phyloP scores from a whole-genome alignment of 345 rosid species.

The Bruguiera sexangula region DNA sequence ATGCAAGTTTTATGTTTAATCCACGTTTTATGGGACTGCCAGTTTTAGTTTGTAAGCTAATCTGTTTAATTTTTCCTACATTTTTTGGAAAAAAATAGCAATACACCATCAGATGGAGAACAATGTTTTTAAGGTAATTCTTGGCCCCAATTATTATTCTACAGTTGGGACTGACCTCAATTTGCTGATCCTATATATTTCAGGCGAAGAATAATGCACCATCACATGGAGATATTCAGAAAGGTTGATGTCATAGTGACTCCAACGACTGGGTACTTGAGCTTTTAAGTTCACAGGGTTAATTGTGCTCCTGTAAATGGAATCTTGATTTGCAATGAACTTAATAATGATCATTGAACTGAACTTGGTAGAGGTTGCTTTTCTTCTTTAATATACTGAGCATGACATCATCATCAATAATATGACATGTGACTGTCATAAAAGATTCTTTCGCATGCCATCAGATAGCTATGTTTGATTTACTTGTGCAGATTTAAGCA shows the following conservation, averaged over 20 bases:
- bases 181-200: constrained; percentile 16
- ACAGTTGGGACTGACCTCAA: background rate
- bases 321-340: background rate
- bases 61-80: too few relatives aligned
- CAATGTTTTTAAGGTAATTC: background rate
- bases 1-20: too few relatives aligned
- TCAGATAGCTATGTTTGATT: background rate
- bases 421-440: background rate
- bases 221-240: constrained; percentile 79
- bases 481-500: background rate
- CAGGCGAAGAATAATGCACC: constrained; percentile 78
- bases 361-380: background rate
- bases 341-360: background rate
- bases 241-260: constrained; percentile 80
- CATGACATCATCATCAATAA: background rate
- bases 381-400: background rate
- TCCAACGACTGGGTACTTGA: constrained; percentile 72
- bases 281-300: background rate
- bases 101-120: too few relatives aligned
- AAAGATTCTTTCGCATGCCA: background rate
- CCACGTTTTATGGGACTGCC: too few relatives aligned
- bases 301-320: background rate
- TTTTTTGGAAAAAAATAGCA: too few relatives aligned
- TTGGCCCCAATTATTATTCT: background rate
- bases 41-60: too few relatives aligned